Evolutionary conservation across 1,284 basidiomycete genomes (phyloP).

Genomic region (Hymenochaete sp.): DNA sequence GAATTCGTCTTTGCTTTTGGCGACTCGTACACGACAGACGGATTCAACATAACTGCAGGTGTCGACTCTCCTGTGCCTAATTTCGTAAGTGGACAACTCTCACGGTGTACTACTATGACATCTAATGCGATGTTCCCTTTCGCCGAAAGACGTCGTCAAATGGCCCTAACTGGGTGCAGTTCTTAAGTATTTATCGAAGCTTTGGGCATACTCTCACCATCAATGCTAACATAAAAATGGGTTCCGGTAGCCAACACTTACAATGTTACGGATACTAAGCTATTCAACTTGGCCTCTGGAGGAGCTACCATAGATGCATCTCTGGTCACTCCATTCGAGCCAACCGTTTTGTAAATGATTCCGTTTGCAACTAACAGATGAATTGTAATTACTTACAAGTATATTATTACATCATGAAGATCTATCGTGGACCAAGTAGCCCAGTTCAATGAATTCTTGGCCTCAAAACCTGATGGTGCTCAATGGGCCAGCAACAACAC

Average conservation of each 20-base stretch:
- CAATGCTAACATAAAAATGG: too few relatives aligned
- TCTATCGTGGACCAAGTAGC: constrained; percentile 56
- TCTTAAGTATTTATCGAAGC: constrained; percentile 33
- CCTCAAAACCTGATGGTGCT: constrained; percentile 41
- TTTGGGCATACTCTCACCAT: constrained; percentile 9
- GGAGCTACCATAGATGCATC: constrained; percentile 57
- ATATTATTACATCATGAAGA: constrained; percentile 25
- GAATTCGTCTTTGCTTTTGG: constrained; percentile 48
- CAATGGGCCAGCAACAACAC: constrained; percentile 47
- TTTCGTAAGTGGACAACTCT: constrained; percentile 40
- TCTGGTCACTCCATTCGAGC: constrained; percentile 45
- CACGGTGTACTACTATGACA: constrained; percentile 4
- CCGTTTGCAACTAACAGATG: not conserved
- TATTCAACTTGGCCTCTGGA: constrained; percentile 51
- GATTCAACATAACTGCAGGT: constrained; percentile 52
- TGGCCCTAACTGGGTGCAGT: constrained; percentile 56
- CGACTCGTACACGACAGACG: constrained; percentile 44
- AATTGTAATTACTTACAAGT: not conserved
- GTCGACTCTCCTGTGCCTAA: constrained; percentile 45
- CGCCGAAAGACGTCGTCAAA: constrained; percentile 44
- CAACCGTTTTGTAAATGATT: constrained; percentile 42
- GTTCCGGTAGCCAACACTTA: constrained; percentile 34
- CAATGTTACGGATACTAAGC: constrained; percentile 48
- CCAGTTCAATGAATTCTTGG: constrained; percentile 45
- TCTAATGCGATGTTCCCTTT: constrained; percentile 9